Conservation (phyloP, 164 flowering plant species). For the Vitis amurensis region DNA sequence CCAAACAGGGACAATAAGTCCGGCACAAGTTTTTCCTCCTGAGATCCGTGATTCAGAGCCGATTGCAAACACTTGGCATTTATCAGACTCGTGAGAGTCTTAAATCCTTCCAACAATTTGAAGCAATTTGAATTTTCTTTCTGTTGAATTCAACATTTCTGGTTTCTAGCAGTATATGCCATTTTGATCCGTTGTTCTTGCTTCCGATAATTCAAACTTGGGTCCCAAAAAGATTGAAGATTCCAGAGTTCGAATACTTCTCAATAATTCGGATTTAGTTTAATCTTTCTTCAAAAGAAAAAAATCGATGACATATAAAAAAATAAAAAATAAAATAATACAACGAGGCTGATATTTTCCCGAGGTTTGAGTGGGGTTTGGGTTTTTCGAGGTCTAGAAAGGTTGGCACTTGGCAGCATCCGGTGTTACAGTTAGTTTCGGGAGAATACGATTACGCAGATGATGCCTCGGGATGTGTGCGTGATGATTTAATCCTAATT, state of each 20-base stretch:
- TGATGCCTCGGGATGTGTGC: slow-evolving; percentile 32
- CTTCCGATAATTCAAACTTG: too few species aligned
- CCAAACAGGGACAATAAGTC: slow-evolving; percentile 2
- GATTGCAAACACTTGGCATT: background rate
- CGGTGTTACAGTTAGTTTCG: slow-evolving; percentile 24
- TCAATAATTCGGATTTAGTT: background rate
- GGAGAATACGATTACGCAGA: slow-evolving; percentile 2
- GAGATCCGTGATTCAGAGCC: slow-evolving; percentile 9
- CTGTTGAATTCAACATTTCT: slow-evolving; percentile 15
- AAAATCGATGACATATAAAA: background rate
- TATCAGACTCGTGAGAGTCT: background rate
- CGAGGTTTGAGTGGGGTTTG: slow-evolving; percentile 29
- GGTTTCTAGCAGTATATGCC: background rate
- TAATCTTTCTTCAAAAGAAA: background rate
- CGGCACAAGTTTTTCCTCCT: background rate
- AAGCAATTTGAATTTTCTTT: background rate
- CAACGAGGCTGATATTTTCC: slow-evolving; percentile 7
- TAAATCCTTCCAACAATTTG: background rate
- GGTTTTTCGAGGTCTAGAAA: slow-evolving; percentile 28
- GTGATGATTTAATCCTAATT: slow-evolving; percentile 14
- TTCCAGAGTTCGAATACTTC: background rate
- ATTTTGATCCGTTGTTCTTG: background rate
- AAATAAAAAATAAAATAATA: background rate
- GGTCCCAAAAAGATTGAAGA: too few species aligned
- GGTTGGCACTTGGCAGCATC: slow-evolving; percentile 16